Evolutionary conservation across 2,329 filamentous ascomycete species (phyloP).

Genomic region (Fusarium sublunatum): DNA sequence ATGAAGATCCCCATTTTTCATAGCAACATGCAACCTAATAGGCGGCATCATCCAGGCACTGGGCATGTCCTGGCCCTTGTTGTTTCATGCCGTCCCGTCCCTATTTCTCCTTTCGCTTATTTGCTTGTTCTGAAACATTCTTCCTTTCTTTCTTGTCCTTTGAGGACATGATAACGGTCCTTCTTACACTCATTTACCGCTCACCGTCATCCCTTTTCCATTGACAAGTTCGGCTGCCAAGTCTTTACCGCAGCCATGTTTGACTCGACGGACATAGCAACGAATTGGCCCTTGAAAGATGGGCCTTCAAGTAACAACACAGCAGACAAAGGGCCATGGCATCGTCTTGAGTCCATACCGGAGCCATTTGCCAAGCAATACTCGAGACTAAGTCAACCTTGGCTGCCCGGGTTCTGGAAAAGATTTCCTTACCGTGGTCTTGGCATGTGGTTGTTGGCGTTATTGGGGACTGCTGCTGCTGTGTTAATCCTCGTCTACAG

Average conservation of each 20-base stretch:
- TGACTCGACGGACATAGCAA: not conserved
- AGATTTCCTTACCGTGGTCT: conserved; percentile 32
- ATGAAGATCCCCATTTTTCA: conserved; percentile 16
- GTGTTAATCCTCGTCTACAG: conserved; percentile 32
- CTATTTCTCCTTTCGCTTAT: conserved; percentile 1
- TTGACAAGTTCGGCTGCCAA: too few species aligned
- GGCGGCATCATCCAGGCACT: conserved; percentile 2
- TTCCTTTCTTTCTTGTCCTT: conserved; percentile 7
- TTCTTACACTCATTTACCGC: not conserved
- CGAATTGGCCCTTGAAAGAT: conserved; percentile 33
- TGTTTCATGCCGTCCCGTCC: conserved; percentile 2
- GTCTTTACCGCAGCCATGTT: not conserved
- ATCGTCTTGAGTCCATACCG: conserved; percentile 23
- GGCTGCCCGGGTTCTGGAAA: conserved; percentile 37
- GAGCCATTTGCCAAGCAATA: conserved; percentile 7
- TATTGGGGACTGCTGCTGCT: conserved; percentile 29
- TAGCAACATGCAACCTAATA: not conserved
- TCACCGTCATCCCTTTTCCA: too few species aligned
- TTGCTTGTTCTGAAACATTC: conserved; percentile 4
- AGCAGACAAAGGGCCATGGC: conserved; percentile 23
- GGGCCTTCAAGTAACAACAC: not conserved
- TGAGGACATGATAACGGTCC: not conserved
- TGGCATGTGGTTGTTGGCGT: conserved; percentile 30
- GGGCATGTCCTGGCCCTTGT: not conserved
- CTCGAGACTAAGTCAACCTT: conserved; percentile 31